Evolutionary conservation across 2,329 filamentous ascomycete species (phyloP), one percentile per base, ranked within the genome.

Genomic region (Alternaria sp.): DNA sequence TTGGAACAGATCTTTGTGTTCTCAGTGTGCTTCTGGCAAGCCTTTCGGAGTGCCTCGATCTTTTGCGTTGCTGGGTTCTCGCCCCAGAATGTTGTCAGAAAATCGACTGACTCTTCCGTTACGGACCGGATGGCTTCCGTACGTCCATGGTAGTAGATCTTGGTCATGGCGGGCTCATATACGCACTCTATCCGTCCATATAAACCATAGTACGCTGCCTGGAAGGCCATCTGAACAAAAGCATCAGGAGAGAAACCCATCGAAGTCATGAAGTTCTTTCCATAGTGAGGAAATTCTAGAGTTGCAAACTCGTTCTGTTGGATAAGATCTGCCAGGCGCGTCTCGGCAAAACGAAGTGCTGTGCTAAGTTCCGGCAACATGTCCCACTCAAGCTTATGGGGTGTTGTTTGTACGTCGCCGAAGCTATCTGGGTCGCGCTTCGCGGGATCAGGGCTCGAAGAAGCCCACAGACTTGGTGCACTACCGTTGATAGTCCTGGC

Each of bases 101-200:
- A 99, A 54, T 94, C 86, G n/a, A 93, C 86, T 0, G 90, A 91
- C 66, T 96, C 93, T 0, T 89, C 85, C 0, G 93, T 93, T 1
- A 97, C 94, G 0, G 92, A 89, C 46, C 95, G 88, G 66, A 99
- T 91, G 5, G 95, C 94, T 80, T 99, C 95, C 0, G 95, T 99
- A 46, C 95, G 91, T 11, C 95, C 95, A 76, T 98, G 95, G 62
- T 96, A 87, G 81, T 88, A 99, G 60, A 91, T 84, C 79, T 99
- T 99, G 53, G 95, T 99, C 95, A 99, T 98, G 43, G 95, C 94
- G 8, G 95, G 95, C 79, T 99, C 95, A 77, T 99, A 99, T 0
- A 94, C 95, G 75, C 93, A 97, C 79, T 98, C 95, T 1, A 97
- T 88, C 5, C 93, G 89, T 3, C 95, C 95, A 71, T 98, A 99